Percentiles rank a stretch among this genome's conserved stretches.
phyloP scores from a whole-genome alignment of 179 eudicot species.

The Amaranthus tricolor region DNA sequence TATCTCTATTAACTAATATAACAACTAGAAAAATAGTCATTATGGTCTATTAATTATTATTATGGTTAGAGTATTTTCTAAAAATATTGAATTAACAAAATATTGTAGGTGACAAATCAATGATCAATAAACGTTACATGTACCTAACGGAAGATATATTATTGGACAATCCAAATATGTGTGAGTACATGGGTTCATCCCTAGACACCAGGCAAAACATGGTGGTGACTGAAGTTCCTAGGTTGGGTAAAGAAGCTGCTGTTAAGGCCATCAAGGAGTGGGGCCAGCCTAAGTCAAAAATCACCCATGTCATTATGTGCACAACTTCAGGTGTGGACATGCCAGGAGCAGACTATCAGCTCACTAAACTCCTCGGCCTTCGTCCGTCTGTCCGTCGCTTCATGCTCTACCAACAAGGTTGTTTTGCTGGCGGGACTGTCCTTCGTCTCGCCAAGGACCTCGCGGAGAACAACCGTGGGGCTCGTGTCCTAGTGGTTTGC shows the following conservation, averaged over 20 bases:
- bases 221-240: slow-evolving; percentile 27
- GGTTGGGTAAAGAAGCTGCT: slow-evolving; percentile 32
- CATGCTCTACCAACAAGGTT: slow-evolving; percentile 34
- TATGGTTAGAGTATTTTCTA: too few species aligned
- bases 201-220: slow-evolving; percentile 28
- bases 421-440: slow-evolving; percentile 30
- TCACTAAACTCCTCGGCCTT: slow-evolving; percentile 30
- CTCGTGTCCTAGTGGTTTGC: slow-evolving; percentile 26
- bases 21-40: too few species aligned
- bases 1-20: too few species aligned
- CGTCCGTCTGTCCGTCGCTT: slow-evolving; percentile 28
- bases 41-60: too few species aligned
- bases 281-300: slow-evolving; percentile 33
- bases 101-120: slow-evolving; percentile 24
- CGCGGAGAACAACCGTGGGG: slow-evolving; percentile 29
- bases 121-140: slow-evolving; percentile 28
- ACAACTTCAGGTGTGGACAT: slow-evolving; percentile 34
- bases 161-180: slow-evolving; percentile 12
- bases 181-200: slow-evolving; percentile 19
- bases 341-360: slow-evolving; percentile 36
- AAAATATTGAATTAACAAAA: too few species aligned
- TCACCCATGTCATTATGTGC: slow-evolving; percentile 31
- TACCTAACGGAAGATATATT: slow-evolving; percentile 19
- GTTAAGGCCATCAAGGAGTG: slow-evolving; percentile 29
- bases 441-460: slow-evolving; percentile 32